Evolutionary conservation across 495 filamentous ascomycete species (phyloP), one percentile per base, ranked within the genome.

Genomic region (Penicillium alfredii): DNA sequence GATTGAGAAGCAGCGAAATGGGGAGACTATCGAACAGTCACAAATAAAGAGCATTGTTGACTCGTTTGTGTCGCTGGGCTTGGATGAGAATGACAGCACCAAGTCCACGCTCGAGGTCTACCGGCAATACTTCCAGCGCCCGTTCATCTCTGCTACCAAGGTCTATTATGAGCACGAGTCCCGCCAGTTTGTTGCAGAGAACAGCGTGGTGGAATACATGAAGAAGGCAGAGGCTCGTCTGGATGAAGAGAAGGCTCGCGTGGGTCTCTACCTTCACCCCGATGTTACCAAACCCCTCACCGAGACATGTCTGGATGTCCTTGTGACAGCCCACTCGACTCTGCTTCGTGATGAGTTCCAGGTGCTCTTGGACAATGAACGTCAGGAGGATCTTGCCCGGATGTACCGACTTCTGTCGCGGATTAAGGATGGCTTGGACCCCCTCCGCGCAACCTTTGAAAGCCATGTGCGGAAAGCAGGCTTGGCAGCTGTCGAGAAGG

Each of bases 131-230:
- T 99, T 99, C 60, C 88, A 99, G 68, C 73, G 69, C 45, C 93
- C 92, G 1, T 99, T 90, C 75, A 77, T 99, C 34, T 72, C 74
- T 3, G 88, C 88, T 4, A 99, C 92, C 7, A 77, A 71, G 44
- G 56, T 63, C 4, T 97, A 95, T 62, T 99, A 97, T 56, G 73
- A 89, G 44, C 81, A 82, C 25, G 92, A 99, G 55, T 96, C 89
- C 35, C 84, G 87, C 42, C 82, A 85, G 49, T 99, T 97, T 55
- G 80, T 97, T 7, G 82, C 88, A 6, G 90, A 97, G 55, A 99
- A 99, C 53, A 94, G 85, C 46, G 88, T 97, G 5, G 89, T 99
- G 18, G 92, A 99, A 54, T 99, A 97, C 63, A 97, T 97, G 93
- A 97, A 97, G 72, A 99, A 99, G 70, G 93, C 92, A 10, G 93